Evolutionary conservation across 371 early-diverging fungal genomes (phyloP), one percentile per base, ranked within the genome.

Genomic region (Chytridiales sp.): DNA sequence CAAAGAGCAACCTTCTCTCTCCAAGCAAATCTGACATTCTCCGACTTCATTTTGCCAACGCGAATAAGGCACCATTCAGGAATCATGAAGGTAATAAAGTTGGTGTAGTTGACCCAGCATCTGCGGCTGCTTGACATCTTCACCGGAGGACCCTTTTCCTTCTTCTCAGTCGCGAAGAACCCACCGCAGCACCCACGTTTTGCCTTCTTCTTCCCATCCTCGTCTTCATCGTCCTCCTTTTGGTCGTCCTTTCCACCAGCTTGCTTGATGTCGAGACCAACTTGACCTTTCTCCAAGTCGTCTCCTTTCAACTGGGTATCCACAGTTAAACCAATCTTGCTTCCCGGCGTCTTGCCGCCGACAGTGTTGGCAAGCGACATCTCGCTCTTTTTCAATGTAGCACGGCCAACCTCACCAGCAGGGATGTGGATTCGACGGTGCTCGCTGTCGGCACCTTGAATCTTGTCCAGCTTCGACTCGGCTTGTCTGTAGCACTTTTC

Each of bases 1-100:
- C 92, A 92, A 21, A 98, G 78, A 1, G 95, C 89, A 2, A 95
- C 84, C 77, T 97, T 95, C 75, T 97, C 97, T 52, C 94, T 86
- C 97, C 97, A 97, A 1, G 97, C 95, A 67, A 91, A 80, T 34
- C 60, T 47, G 11, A 65, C 53, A 21, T 67, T 62, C 22, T 54
- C 53, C 24, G 19, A 32, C 42, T 67, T 56, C 50, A 70, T 68
- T 39, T 64, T 56, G 5, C 68, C 70, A 32, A 62, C 38, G 36
- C 53, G 38, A n/a, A 41, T 26, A 26, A 93, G 59, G 39, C 78
- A 78, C 9, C 67, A 76, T 40, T 81, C 77, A 8, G 95, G 95
- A 46, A 94, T 85, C 90, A 93, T 94, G 91, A 90, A 94, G 0
- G 97, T 95, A 35, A 86, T 68, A 4, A 73, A 67, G 87, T 87